These are phyloP conservation scores for Saccharomycopsis fibuligera DNA, from an alignment of 805 yeast genomes.

Conservation along the genomic window DNA sequence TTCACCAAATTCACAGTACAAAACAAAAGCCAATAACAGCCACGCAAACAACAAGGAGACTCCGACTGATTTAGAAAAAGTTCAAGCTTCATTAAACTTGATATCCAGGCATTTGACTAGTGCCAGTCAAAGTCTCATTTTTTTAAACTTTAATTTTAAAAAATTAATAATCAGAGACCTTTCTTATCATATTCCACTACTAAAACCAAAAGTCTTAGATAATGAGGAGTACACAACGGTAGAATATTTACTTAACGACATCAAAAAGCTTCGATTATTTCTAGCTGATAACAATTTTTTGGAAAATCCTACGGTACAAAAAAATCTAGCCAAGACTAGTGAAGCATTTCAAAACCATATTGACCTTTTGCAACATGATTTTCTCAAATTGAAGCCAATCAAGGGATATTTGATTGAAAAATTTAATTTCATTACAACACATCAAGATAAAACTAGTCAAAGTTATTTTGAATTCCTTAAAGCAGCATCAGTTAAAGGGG, in stretches of 20 bases:
- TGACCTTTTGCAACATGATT: not conserved
- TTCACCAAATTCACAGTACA: not conserved
- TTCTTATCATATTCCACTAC: not conserved
- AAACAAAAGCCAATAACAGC: not conserved
- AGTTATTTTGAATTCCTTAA: not conserved
- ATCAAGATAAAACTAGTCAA: not conserved
- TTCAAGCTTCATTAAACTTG: not conserved
- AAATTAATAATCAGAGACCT: constrained; percentile 8
- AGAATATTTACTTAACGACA: constrained; percentile 5
- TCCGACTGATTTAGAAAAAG: not conserved
- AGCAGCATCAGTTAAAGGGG: not conserved
- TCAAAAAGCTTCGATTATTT: not conserved
- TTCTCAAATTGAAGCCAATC: constrained; percentile 9
- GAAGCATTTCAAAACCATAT: not conserved
- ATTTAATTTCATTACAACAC: constrained; percentile 3
- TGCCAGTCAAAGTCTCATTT: not conserved
- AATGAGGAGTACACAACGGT: constrained; percentile 2
- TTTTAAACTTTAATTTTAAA: constrained; percentile 6
- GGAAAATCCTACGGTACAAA: too few species aligned
- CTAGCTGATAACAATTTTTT: too few species aligned
- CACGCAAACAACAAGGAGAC: not conserved
- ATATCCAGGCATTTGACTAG: not conserved
- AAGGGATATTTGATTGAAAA: constrained; percentile 19
- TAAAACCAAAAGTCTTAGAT: constrained; percentile 7
- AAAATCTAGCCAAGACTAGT: not conserved